These are phyloP conservation scores for Flaveria ramosissima DNA, from an alignment of 129 eudicot genomes.

Conservation along the genomic window DNA sequence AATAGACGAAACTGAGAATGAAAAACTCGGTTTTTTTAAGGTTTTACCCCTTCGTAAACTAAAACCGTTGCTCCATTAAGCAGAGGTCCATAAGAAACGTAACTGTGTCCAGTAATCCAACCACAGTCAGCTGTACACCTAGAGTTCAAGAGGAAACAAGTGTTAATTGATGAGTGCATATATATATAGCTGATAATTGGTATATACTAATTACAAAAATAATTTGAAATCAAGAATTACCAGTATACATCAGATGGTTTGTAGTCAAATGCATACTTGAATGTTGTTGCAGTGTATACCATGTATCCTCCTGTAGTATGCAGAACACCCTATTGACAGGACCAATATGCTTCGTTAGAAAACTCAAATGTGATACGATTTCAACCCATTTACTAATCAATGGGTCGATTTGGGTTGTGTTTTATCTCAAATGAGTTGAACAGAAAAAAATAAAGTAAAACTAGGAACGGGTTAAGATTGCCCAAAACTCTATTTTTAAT, in stretches of 20 bases:
- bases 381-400: neutral
- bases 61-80: constrained; percentile 90
- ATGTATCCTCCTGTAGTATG: constrained; percentile 99
- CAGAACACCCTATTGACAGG: constrained; percentile 70
- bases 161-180: neutral
- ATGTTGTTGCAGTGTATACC: constrained; percentile 95
- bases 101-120: constrained; percentile 99
- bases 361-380: neutral
- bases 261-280: constrained; percentile 95
- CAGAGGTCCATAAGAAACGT: constrained; percentile 93
- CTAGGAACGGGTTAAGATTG: neutral
- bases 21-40: constrained; percentile 15
- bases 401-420: neutral
- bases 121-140: constrained; percentile 99
- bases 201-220: neutral
- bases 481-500: neutral
- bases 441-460: neutral
- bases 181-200: neutral
- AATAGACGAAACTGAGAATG: neutral
- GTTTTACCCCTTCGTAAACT: constrained; percentile 87
- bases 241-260: constrained; percentile 88
- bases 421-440: neutral
- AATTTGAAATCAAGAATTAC: constrained; percentile 39
- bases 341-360: constrained; percentile 17
- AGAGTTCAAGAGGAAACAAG: constrained; percentile 12